Base-by-base conservation (phyloP, 2,329 filamentous ascomycete genomes). In the Fusarium dimerum region DNA sequence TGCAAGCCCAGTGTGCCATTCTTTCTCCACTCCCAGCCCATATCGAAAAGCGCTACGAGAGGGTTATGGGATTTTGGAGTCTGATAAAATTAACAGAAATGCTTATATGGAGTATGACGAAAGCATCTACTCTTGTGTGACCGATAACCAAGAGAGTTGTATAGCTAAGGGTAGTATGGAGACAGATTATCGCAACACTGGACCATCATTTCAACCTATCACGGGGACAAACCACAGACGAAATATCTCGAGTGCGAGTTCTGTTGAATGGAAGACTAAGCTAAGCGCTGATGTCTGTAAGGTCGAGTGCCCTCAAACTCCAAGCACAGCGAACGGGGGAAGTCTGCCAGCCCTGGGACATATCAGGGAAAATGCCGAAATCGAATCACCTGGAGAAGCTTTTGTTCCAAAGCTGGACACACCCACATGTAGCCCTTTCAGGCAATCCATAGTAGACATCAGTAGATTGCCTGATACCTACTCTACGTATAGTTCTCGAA, bases 11-110 rank as follows among this genome's bases (percentile, higher is more conserved):
- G 68, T 73, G 2, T 75, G 74, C 15, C 77, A 81, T 53, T 67
- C 83, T 1, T 82, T 84, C 54, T 74, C 80, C 29, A 79, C 79
- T 1, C 70, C 75, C 26, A 85, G 81, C 48, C 81, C 82, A 1
- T 86, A 80, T 57, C 77, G 82, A 3, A 77, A 77, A 26, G 78
- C 77, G 3, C 61, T 85, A 32, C 75, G 73, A 42, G 73, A 76
- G 45, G 77, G 68, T 2, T 81, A 81, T 59, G 69, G 71, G 50
- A 62, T 69, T 8, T 69, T 70, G 8, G 63, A 67, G 15, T 55
- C 54, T 2, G 56, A 65, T 6, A 51, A 60, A 3, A 50, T 52
- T 0, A 65, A 56, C 6, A 71, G 69, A 15, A 71, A 75, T 38
- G 56, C 67, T 16, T 71, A 68, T 10, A 59, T 70, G 38, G 62